Evolutionary conservation across 768 basidiomycete genomes (phyloP), one percentile per base, ranked within the genome.

Genomic region (Gelatoporia subvermispora): DNA sequence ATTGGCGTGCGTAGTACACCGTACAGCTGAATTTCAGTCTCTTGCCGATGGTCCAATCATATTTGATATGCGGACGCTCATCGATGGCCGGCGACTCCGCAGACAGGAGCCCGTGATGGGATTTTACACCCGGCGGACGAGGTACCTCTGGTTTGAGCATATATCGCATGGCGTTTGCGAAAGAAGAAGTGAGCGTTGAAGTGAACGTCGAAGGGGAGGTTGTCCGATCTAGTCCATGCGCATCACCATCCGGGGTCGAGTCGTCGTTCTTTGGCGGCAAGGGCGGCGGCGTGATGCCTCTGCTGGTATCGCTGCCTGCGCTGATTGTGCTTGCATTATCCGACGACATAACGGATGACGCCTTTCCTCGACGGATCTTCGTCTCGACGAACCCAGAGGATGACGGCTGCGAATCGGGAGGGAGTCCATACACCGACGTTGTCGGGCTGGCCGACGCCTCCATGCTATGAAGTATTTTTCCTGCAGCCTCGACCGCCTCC

Each of bases 1-100:
- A 93, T 61, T 90, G 85, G 51, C 79, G 79, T 28, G 89, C 88
- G 60, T 85, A 90, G 63, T 89, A 91, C 11, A 85, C 83, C 15
- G 84, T 91, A 60, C 88, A 91, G 60, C 81, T 84, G 60, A 90
- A 82, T 67, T 81, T 84, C 48, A 88, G 67, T 50, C 79, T 72
- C 60, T 84, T 84, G 35, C 87, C 85, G 43, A 89, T 71, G 2
- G 83, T 84, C 78, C 84, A 88, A 50, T 88, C 84, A 52, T 89
- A 88, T 65, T 86, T 85, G 70, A 91, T 81, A 62, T 93, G 89
- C 2, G 89, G 88, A 18, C 78, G 77, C 13, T 85, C 82, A 58
- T 88, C 85, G 28, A 84, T 79, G 3, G 62, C 58, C 11, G 64
- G 54, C 10, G 67, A 48, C 37, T 65, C 67, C 0, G 69, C 59